Evolutionary conservation across 2,329 filamentous ascomycete genomes (phyloP).

Genomic region (Didymella segeticola): DNA sequence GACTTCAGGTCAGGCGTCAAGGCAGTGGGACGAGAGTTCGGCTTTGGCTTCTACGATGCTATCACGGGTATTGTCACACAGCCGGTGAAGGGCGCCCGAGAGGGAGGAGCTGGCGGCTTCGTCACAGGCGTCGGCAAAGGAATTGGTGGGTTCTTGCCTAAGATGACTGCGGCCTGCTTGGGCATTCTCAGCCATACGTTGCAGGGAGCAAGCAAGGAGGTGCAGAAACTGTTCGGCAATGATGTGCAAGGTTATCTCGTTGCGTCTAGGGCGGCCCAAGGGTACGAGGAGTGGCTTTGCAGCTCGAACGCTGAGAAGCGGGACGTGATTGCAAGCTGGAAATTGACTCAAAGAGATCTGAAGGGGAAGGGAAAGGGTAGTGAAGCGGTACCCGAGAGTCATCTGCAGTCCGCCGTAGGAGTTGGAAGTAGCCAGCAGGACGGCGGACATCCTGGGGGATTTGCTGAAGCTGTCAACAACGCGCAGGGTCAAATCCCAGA

Average conservation of each 20-base stretch:
- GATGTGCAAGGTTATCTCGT: constrained; percentile 21
- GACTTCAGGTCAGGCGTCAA: constrained; percentile 27
- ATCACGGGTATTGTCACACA: constrained; percentile 30
- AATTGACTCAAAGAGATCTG: constrained; percentile 17
- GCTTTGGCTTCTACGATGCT: constrained; percentile 32
- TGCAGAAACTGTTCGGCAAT: constrained; percentile 9
- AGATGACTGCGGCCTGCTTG: constrained; percentile 27
- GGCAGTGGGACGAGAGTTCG: constrained; percentile 31
- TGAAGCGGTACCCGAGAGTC: too few species aligned
- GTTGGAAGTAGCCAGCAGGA: too few species aligned
- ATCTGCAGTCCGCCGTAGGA: too few species aligned
- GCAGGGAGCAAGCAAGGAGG: constrained; percentile 26
- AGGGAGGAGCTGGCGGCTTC: constrained; percentile 31
- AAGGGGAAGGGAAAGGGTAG: constrained; percentile 16
- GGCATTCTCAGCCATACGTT: constrained; percentile 26
- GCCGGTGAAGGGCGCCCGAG: constrained; percentile 27
- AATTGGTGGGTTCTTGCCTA: constrained; percentile 31
- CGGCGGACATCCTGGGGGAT: too few species aligned
- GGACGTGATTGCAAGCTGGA: constrained; percentile 25
- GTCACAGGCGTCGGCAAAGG: constrained; percentile 36
- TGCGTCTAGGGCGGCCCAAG: constrained; percentile 24
- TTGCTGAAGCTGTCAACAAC: too few species aligned
- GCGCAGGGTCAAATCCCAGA: too few species aligned
- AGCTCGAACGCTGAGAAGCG: constrained; percentile 22
- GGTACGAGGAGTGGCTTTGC: constrained; percentile 28